Evolutionary conservation across 2,329 filamentous ascomycete species (phyloP), one percentile per base, ranked within the genome.

Genomic region (Orbilia oligospora): DNA sequence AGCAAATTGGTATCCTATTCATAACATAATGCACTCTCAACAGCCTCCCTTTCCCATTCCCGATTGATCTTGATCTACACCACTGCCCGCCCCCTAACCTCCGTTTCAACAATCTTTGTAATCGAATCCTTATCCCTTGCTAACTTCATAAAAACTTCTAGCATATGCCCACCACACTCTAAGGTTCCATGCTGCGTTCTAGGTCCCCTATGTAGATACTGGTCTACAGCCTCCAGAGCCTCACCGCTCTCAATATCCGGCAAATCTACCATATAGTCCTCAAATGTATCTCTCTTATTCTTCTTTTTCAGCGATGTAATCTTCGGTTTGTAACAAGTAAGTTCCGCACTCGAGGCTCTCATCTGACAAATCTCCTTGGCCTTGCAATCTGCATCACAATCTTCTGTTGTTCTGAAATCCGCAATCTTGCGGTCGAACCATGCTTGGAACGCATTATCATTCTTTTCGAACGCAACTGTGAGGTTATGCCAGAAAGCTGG

Each of bases 401-500:
- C 73, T 3, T 83, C 83, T 2, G 84, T 82, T 4, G 83, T 83
- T 83, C 85, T 87, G 33, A 77, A 77, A 2, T 87, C 87, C 5
- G 88, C 85, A 9, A 84, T 85, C 76, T 87, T 87, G 70, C 88
- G 84, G 0, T 84, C 82, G 61, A 86, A 85, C 81, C 86, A 90
- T 2, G 83, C 83, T 16, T 86, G 83, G 80, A 90, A 89, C 0
- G 85, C 82, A 0, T 81, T 76, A 1, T 85, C 80, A 69, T 88
- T 82, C 3, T 73, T 80, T 76, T 88, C 86, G 61, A 90, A 86
- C 2, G 84, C 82, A 0, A 83, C 83, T 0, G 88, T 90, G 20
- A 90, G 84, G 80, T 88, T 86, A 82, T 90, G 88, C 88, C 89
- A 90, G 83, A 90, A 90, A 0, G 86, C 86, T 0, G 88, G 87